These are phyloP conservation scores for Xylariaceae sp. DNA, from an alignment of 2,329 filamentous ascomycete species.

Conservation along the genomic window DNA sequence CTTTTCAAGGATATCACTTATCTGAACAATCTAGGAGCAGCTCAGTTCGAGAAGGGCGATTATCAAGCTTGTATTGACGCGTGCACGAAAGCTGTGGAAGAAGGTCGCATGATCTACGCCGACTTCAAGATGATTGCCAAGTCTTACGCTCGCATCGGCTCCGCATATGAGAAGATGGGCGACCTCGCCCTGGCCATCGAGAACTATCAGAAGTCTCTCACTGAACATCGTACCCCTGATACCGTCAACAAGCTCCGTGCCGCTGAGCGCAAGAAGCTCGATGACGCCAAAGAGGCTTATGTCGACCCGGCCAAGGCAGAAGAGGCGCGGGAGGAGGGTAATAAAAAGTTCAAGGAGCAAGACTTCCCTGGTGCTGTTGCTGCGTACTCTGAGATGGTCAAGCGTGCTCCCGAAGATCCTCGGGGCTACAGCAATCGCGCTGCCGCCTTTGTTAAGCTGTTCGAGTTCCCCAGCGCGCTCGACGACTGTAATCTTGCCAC, in stretches of 20 bases:
- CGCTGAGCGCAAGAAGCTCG: constrained; percentile 82
- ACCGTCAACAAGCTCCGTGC: constrained; percentile 87
- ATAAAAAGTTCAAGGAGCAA: constrained; percentile 93
- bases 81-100: constrained; percentile 83
- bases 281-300: constrained; percentile 72
- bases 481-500: constrained; percentile 90
- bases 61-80: constrained; percentile 81
- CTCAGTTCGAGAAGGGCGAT: constrained; percentile 94
- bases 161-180: constrained; percentile 86
- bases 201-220: constrained; percentile 90
- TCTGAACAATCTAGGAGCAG: constrained; percentile 91
- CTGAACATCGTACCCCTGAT: constrained; percentile 93
- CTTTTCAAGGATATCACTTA: constrained; percentile 95
- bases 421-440: constrained; percentile 97
- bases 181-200: constrained; percentile 76
- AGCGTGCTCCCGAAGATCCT: constrained; percentile 87
- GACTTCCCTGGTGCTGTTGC: constrained; percentile 95
- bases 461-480: constrained; percentile 90
- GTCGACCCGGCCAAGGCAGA: constrained; percentile 89
- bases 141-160: constrained; percentile 92
- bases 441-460: constrained; percentile 92
- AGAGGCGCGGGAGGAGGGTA: constrained; percentile 89
- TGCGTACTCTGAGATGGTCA: constrained; percentile 94
- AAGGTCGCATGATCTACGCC: constrained; percentile 83
- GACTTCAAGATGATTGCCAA: constrained; percentile 99